Evolutionary conservation across 2,329 filamentous ascomycete species (phyloP).

Genomic region (Colletotrichum paranaense): DNA sequence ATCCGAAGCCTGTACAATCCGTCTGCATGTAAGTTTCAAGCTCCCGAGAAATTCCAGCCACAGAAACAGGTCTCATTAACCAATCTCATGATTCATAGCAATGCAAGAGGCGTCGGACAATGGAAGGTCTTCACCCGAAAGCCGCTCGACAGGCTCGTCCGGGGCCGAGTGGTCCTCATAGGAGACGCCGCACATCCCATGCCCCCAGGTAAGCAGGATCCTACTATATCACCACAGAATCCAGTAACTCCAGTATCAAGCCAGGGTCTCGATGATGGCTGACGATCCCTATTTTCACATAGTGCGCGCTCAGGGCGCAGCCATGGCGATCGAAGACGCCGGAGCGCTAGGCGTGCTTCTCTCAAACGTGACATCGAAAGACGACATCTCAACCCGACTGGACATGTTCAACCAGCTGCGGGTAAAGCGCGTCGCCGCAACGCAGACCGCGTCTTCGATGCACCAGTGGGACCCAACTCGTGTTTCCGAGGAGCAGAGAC

Average conservation of each 20-base stretch:
- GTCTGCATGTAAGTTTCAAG: neutral
- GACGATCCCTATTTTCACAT: no score
- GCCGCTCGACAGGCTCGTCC: neutral
- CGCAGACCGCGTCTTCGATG: neutral
- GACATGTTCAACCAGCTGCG: neutral
- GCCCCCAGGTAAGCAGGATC: neutral
- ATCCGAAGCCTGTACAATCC: neutral
- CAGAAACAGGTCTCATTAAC: neutral
- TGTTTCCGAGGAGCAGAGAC: neutral
- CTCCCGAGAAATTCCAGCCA: neutral
- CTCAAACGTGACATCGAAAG: neutral
- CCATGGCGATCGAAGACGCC: slow-evolving; percentile 10
- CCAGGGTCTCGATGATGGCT: no score
- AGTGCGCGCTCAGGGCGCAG: slow-evolving; percentile 5
- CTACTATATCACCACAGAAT: no score
- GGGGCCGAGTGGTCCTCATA: neutral
- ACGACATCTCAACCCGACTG: neutral
- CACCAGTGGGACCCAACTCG: neutral
- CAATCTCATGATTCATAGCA: no score
- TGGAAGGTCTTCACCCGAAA: neutral
- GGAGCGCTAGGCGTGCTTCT: slow-evolving; percentile 1
- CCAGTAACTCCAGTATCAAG: no score
- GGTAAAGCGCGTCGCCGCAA: neutral
- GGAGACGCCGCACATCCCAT: slow-evolving; percentile 7
- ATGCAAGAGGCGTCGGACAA: neutral